Conservation (phyloP, 2,329 filamentous ascomycete species). For the Aspergillus aculeatus region DNA sequence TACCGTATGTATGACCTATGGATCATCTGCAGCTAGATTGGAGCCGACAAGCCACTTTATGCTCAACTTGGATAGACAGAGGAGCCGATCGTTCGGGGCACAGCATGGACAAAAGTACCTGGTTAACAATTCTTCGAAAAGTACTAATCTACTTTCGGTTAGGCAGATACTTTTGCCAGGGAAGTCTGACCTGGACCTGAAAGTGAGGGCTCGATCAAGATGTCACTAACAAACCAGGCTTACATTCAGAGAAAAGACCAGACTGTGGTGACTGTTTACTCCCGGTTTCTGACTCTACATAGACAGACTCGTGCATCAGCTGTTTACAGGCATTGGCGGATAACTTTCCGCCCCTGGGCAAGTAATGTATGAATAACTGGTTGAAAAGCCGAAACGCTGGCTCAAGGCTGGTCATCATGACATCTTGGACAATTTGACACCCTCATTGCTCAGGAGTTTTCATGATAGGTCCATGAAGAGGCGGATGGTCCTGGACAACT, state of each 20-base stretch:
- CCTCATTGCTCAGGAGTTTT: not conserved
- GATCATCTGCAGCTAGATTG: not conserved
- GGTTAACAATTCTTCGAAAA: not conserved
- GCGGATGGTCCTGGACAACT: not conserved
- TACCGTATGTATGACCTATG: not conserved
- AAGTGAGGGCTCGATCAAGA: not conserved
- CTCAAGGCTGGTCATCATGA: not conserved
- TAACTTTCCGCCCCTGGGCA: not conserved
- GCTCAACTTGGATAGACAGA: not conserved
- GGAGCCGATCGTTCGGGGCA: not conserved
- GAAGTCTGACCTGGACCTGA: not conserved
- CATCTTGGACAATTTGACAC: not conserved
- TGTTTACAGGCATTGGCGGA: not conserved
- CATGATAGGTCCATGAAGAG: not conserved
- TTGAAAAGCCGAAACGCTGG: not conserved
- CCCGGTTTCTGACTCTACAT: not conserved
- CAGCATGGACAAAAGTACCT: not conserved
- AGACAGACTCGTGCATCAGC: not conserved
- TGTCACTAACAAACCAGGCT: not conserved
- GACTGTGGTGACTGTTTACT: too few relatives aligned
- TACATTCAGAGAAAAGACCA: not conserved
- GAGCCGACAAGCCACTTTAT: not conserved
- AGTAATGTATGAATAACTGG: not conserved
- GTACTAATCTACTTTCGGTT: not conserved
- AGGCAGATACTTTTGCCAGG: not conserved